phyloP scores from a whole-genome alignment of 768 basidiomycete genomes.

The Ramaria sp. region DNA sequence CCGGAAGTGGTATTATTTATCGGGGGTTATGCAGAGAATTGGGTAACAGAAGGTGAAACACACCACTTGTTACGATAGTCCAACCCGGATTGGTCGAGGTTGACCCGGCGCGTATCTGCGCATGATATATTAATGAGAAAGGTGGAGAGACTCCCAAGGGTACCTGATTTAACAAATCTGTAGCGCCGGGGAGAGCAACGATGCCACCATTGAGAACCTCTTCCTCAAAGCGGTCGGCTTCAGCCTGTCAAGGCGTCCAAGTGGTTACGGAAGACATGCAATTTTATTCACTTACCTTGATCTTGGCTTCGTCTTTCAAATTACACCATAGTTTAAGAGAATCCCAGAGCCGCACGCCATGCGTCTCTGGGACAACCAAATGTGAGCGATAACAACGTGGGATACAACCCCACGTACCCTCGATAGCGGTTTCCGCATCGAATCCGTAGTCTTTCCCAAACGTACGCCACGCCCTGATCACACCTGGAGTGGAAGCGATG shows the following conservation, averaged over 20 bases:
- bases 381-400: constrained; percentile 21
- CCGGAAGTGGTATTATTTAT: not conserved
- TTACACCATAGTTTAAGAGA: constrained; percentile 62
- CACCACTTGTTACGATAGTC: constrained; percentile 83
- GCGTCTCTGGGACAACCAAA: constrained; percentile 31
- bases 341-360: constrained; percentile 69
- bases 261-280: not conserved
- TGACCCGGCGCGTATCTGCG: constrained; percentile 3
- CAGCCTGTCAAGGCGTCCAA: constrained; percentile 30
- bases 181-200: constrained; percentile 56
- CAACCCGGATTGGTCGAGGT: constrained; percentile 44
- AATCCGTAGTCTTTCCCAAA: constrained; percentile 58
- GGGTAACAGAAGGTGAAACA: constrained; percentile 7
- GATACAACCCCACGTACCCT: constrained; percentile 24
- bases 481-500: constrained; percentile 78
- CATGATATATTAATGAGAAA: not conserved
- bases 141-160: not conserved
- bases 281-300: constrained; percentile 34
- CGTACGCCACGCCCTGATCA: constrained; percentile 64
- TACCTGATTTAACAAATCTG: constrained; percentile 45
- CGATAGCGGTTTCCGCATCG: constrained; percentile 34
- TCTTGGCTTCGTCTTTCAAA: constrained; percentile 43
- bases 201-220: constrained; percentile 59
- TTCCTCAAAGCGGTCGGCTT: constrained; percentile 69
- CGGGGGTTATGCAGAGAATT: not conserved